These are phyloP conservation scores for Plasmopara muralis DNA, from an alignment of 352 stramenopile species.

Conservation along the genomic window DNA sequence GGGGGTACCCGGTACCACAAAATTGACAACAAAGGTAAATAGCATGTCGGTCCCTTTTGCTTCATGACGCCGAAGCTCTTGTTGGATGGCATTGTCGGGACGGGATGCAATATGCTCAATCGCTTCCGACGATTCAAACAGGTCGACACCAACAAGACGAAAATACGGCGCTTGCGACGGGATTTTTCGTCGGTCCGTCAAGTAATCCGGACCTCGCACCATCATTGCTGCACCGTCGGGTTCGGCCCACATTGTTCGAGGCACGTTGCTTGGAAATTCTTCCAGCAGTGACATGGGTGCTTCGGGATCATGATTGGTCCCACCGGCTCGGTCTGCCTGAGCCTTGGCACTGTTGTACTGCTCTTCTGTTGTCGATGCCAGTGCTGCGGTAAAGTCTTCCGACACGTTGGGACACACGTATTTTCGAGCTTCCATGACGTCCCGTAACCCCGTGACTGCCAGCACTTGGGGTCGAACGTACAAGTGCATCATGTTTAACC, in stretches of 20 bases:
- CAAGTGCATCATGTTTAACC: conserved; percentile 44
- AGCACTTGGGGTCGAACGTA: conserved; percentile 59
- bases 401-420: conserved; percentile 66
- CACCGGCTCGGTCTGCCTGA: conserved; percentile 15
- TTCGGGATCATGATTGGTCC: conserved; percentile 15
- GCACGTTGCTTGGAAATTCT: conserved; percentile 50
- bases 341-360: conserved; percentile 10
- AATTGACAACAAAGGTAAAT: conserved; percentile 78
- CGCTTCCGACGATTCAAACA: conserved; percentile 47
- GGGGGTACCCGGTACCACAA: conserved; percentile 57
- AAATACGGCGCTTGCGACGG: conserved; percentile 59
- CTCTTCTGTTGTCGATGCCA: conserved; percentile 31
- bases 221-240: conserved; percentile 59
- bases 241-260: conserved; percentile 63
- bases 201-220: conserved; percentile 63
- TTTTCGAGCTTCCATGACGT: conserved; percentile 71
- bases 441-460: conserved; percentile 45
- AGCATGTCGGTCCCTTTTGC: conserved; percentile 56
- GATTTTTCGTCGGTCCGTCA: conserved; percentile 63
- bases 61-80: conserved; percentile 49
- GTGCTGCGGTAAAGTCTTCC: conserved; percentile 45
- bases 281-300: conserved; percentile 21
- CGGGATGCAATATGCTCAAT: conserved; percentile 59
- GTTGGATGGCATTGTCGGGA: conserved; percentile 56
- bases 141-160: conserved; percentile 56